Base-by-base conservation (phyloP, 345 rosid species). In the Citrus sinensis region DNA sequence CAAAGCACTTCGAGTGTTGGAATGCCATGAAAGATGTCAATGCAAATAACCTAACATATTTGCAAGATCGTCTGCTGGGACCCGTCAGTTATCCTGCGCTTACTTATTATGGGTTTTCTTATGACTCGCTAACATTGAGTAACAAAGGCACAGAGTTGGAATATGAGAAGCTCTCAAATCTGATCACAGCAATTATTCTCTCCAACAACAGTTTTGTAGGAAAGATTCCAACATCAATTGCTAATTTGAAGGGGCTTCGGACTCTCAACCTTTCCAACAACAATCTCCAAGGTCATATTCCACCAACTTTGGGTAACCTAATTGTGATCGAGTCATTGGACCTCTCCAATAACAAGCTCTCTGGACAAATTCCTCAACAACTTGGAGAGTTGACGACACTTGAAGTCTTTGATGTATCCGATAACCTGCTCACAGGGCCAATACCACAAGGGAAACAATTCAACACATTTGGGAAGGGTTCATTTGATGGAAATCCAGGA, bases 11-110 rank as follows among this genome's bases (percentile, higher is more conserved):
- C 40, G 17, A 42, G 0, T 16, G 59, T 49, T 80, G 79, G 84
- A 75, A 59, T 64, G 78, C 82, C 68, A 78, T 78, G 79, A 72
- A 67, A 82, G 27, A 46, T 70, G 65, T 34, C 22, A 51, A 68
- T 37, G 32, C 34, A 0, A 46, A 14, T 32, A 8, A 22, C 0
- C 35, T 17, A 30, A 10, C 27, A 37, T 34, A 56, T 56, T 5
- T 56, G 61, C 25, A 22, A 6, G 61, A 6, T 22, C 2, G 0
- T 19, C 61, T 22, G 8, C 4, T 22, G 9, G 13, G 11, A 58
- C 0, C 27, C 2, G 1, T 1, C 51, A 0, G 0, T 11, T 13
- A 11, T 46, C 5, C 17, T 46, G 4, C 5, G 51, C 14, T 46
- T 46, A 22, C 35, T 63, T 2, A 63, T 14, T 14, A 14, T 1